Evolutionary conservation across 805 yeast genomes (phyloP).

Genomic region (Metschnikowia matae): DNA sequence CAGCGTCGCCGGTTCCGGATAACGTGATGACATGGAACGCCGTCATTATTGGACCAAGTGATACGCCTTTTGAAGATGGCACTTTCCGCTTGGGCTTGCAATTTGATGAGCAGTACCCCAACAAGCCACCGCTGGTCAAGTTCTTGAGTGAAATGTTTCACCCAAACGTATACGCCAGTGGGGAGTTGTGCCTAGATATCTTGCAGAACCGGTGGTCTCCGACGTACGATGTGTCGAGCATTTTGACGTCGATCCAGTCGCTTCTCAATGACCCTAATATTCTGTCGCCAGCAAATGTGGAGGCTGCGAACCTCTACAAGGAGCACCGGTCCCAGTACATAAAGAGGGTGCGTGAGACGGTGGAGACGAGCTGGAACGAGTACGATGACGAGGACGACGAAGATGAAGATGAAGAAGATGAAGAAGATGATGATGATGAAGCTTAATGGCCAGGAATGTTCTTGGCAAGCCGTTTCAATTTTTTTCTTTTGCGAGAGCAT

Average conservation of each 20-base stretch:
- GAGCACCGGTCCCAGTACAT: slow-evolving; percentile 92
- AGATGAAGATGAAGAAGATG: slow-evolving; percentile 16
- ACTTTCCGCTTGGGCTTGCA: slow-evolving; percentile 82
- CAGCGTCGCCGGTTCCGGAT: slow-evolving; percentile 95
- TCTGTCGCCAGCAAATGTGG: slow-evolving; percentile 95
- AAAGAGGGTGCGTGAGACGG: slow-evolving; percentile 90
- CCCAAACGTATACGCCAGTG: slow-evolving; percentile 94
- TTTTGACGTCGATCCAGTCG: slow-evolving; percentile 87
- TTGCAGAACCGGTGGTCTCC: slow-evolving; percentile 98
- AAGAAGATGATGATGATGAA: neutral
- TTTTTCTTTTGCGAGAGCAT: neutral
- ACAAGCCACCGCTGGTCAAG: slow-evolving; percentile 91
- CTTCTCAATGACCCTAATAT: slow-evolving; percentile 94
- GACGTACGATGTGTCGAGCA: slow-evolving; percentile 94
- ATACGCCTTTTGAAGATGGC: slow-evolving; percentile 97
- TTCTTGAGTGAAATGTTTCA: slow-evolving; percentile 95
- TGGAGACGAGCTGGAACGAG: slow-evolving; percentile 90
- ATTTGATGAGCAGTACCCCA: slow-evolving; percentile 96
- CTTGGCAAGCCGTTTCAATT: neutral
- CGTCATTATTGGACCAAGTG: slow-evolving; percentile 94
- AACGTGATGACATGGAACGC: slow-evolving; percentile 99
- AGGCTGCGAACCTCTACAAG: slow-evolving; percentile 91
- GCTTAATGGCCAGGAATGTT: neutral
- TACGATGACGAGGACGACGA: slow-evolving; percentile 57
- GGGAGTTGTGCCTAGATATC: slow-evolving; percentile 93